Percentiles rank a stretch among this genome's conserved stretches.
Evolutionary conservation across 2,329 filamentous ascomycete species (phyloP).

Genomic region (Didymella arachidicola): DNA sequence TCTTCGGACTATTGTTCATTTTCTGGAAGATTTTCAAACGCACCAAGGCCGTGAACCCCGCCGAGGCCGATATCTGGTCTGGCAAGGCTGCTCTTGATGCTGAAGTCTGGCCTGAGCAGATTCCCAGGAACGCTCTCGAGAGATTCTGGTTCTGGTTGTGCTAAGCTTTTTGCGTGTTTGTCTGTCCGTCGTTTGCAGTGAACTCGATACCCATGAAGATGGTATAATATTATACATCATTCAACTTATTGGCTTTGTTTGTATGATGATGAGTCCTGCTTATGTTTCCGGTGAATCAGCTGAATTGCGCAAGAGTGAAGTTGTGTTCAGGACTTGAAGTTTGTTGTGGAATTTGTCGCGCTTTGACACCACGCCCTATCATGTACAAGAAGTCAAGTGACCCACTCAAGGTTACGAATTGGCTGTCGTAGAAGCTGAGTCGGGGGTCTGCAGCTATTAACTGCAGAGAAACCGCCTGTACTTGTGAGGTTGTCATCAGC

Average conservation of each 20-base stretch:
- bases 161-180: conserved; percentile 30
- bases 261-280: background rate
- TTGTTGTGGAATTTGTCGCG: background rate
- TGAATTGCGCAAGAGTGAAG: background rate
- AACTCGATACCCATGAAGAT: conserved; percentile 16
- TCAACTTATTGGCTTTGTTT: background rate
- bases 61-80: conserved; percentile 56
- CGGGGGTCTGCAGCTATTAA: no score
- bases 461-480: background rate
- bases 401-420: background rate
- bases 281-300: background rate
- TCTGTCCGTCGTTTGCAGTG: conserved; percentile 3
- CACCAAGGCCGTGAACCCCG: conserved; percentile 59
- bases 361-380: conserved; percentile 2
- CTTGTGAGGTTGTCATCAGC: background rate
- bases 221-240: background rate
- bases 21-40: conserved; percentile 73
- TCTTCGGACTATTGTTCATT: conserved; percentile 58
- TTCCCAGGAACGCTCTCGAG: conserved; percentile 55
- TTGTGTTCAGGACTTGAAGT: background rate
- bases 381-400: background rate
- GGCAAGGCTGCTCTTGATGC: conserved; percentile 59
- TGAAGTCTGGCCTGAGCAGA: conserved; percentile 54
- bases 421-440: background rate
- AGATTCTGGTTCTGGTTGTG: conserved; percentile 60